Evolutionary conservation across 768 basidiomycete species (phyloP).

Genomic region (Termitomyces sp.): DNA sequence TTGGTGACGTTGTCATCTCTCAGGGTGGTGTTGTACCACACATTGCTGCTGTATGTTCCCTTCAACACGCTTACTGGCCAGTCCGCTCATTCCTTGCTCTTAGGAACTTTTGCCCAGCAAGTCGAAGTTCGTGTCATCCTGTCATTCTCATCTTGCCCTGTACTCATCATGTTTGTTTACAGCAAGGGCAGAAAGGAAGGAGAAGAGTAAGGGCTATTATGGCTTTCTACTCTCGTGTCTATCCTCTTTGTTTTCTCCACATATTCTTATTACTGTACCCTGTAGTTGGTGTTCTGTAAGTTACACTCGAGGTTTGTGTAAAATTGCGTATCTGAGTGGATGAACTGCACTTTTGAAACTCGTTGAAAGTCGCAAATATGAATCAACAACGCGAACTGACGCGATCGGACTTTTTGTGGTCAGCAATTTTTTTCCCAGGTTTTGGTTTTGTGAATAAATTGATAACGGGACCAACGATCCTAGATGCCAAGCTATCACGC

Average conservation of each 20-base stretch:
- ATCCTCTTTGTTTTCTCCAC: slow-evolving; percentile 18
- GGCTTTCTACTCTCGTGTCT: slow-evolving; percentile 10
- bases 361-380: not conserved
- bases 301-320: slow-evolving; percentile 5
- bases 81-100: not conserved
- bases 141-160: not conserved
- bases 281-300: slow-evolving; percentile 15
- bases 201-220: slow-evolving; percentile 29
- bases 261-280: slow-evolving; percentile 18
- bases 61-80: not conserved
- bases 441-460: no score
- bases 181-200: slow-evolving; percentile 40
- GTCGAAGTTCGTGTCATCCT: slow-evolving; percentile 26
- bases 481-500: no score
- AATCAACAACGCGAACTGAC: not conserved
- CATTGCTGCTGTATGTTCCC: slow-evolving; percentile 47
- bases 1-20: slow-evolving; percentile 86
- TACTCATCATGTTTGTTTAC: slow-evolving; percentile 4
- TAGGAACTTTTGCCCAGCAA: slow-evolving; percentile 43
- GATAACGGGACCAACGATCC: no score
- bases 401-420: no score
- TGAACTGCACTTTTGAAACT: not conserved
- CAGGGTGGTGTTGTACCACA: slow-evolving; percentile 92
- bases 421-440: no score
- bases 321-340: not conserved